Evolutionary conservation across 306 rosid species (phyloP), one percentile per base, ranked within the genome.

Genomic region (Pyrus pyrifolia): DNA sequence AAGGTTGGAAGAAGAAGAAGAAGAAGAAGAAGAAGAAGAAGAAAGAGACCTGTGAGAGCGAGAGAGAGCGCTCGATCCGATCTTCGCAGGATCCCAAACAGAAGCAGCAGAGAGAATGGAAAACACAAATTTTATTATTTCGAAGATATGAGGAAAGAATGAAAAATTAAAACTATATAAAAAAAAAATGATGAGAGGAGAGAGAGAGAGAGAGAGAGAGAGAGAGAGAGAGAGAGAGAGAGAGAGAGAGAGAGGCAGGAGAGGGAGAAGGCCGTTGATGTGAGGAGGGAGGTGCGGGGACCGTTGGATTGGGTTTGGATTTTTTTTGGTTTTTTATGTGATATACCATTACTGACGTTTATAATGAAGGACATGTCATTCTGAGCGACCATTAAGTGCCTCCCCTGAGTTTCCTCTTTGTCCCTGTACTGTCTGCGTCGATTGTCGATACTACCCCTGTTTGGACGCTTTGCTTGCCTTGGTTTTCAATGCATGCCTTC

Each of bases 381-480:
- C 90, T 83, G 82, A 80, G 82, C 82, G 76, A 67, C 46, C 74
- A 80, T 81, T 80, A 23, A 86, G 80, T 80, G 83, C 78, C 45
- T 38, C 74, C 86, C 76, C 86, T 79, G 83, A 86, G 87, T 81
- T 83, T 76, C 87, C 84, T 73, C 81, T 86, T 83, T 86, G 90
- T 86, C 90, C 80, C 90, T 86, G 83, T 60, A 51, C 82, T 79
- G 84, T 83, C 80, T 64, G 44, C 58, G 7, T 42, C 29, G 57
- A 71, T 66, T 81, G 14, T 78, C 89, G 57, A 72, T 52, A 45
- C 18, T 80, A 21, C 83, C 86, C 84, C 35, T 11, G 19, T 40
- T 72, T 58, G 76, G 57, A 72, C 33, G 76, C 68, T 33, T 49
- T 21, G 30, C 45, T 72, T 38, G 44, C 31, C 65, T 21, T 72